Conservation (phyloP, 495 filamentous ascomycete genomes). For the Pyrenula aspistea region DNA sequence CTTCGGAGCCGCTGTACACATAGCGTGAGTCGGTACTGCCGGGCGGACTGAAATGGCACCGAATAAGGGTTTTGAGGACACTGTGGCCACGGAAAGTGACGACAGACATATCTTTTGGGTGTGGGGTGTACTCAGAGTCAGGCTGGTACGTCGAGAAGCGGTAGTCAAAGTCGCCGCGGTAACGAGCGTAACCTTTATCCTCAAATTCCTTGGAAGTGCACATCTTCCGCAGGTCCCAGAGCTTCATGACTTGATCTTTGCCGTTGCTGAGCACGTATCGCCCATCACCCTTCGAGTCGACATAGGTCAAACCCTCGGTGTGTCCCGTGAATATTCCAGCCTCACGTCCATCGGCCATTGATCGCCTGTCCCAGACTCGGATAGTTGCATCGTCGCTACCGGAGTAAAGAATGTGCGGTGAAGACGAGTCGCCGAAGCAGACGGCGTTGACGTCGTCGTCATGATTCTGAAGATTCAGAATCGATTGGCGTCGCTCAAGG, state of each 20-base stretch:
- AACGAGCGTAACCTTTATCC: constrained; percentile 35
- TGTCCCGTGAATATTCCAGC: constrained; percentile 91
- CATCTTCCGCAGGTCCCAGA: constrained; percentile 88
- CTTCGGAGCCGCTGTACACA: constrained; percentile 80
- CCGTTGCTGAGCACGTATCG: constrained; percentile 87
- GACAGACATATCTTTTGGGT: constrained; percentile 80
- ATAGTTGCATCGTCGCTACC: constrained; percentile 64
- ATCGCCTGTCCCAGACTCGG: constrained; percentile 92
- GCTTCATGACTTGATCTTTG: constrained; percentile 95
- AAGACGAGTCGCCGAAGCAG: constrained; percentile 80
- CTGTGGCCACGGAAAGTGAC: constrained; percentile 88
- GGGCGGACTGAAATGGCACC: constrained; percentile 92
- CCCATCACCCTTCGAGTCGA: constrained; percentile 94
- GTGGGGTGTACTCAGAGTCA: constrained; percentile 52
- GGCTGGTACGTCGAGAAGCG: constrained; percentile 58
- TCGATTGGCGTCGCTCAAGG: constrained; percentile 60
- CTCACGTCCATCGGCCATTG: constrained; percentile 74
- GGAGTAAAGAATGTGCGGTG: constrained; percentile 91
- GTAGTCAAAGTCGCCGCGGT: constrained; percentile 74
- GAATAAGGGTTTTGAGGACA: constrained; percentile 79
- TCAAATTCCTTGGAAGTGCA: constrained; percentile 57
- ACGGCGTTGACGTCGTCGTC: constrained; percentile 91
- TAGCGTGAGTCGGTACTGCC: constrained; percentile 82
- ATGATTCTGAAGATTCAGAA: constrained; percentile 70
- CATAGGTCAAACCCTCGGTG: constrained; percentile 87